These are phyloP conservation scores for Lactarius trivialis DNA, from an alignment of 768 basidiomycete genomes.

Conservation along the genomic window DNA sequence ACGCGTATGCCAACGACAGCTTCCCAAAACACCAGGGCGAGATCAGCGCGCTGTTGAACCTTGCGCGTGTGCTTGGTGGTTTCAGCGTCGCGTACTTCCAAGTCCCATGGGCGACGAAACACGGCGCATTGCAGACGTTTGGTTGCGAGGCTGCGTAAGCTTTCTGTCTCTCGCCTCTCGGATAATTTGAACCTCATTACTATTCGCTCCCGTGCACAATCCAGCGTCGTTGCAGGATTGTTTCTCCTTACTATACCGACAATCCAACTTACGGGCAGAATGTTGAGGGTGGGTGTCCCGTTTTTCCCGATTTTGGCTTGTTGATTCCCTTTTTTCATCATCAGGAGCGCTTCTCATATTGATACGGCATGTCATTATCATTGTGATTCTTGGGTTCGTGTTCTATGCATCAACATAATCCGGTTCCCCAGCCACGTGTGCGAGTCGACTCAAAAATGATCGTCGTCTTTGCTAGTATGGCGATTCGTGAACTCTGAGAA, in stretches of 20 bases:
- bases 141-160: conserved; percentile 57
- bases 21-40: conserved; percentile 52
- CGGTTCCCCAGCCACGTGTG: neutral
- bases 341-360: conserved; percentile 15
- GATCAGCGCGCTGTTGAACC: conserved; percentile 54
- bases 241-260: conserved; percentile 48
- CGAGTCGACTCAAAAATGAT: neutral
- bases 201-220: neutral
- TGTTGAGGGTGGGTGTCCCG: conserved; percentile 37
- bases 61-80: conserved; percentile 49
- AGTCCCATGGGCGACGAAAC: conserved; percentile 53
- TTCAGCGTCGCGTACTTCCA: conserved; percentile 65
- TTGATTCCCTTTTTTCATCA: neutral
- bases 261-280: conserved; percentile 43
- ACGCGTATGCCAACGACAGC: conserved; percentile 44
- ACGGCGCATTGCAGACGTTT: conserved; percentile 56
- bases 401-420: neutral
- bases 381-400: neutral
- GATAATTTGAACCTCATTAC: neutral
- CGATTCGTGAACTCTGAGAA: neutral
- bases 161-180: neutral
- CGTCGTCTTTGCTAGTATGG: neutral
- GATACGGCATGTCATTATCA: neutral
- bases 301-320: neutral
- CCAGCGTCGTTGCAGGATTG: conserved; percentile 43